Percentiles rank a stretch among this genome's conserved stretches.
Evolutionary conservation across 768 basidiomycete genomes (phyloP).

Genomic region (Trametes sanguinea): DNA sequence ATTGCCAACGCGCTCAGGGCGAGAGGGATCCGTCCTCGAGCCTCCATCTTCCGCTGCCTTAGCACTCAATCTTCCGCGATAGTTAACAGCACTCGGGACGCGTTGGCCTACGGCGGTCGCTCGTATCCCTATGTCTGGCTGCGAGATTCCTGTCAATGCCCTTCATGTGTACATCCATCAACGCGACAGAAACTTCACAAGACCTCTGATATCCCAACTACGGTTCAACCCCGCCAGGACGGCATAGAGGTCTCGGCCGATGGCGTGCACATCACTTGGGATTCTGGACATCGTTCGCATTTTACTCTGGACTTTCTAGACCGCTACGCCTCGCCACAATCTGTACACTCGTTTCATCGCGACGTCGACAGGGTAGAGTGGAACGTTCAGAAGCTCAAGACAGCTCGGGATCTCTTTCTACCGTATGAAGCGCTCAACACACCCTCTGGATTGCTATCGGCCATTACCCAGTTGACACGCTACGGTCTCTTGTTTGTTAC

Average conservation of each 20-base stretch:
- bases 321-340: constrained; percentile 43
- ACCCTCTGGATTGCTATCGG: constrained; percentile 49
- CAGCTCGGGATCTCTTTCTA: constrained; percentile 50
- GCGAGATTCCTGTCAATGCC: constrained; percentile 80
- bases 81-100: neutral
- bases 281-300: constrained; percentile 59
- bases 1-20: too few species aligned
- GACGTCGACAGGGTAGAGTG: constrained; percentile 46
- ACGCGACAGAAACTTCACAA: constrained; percentile 55
- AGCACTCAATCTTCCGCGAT: too few species aligned
- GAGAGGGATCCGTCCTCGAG: too few species aligned
- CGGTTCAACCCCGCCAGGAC: constrained; percentile 23
- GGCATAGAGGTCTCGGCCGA: constrained; percentile 45
- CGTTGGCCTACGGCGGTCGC: constrained; percentile 23
- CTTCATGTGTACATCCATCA: constrained; percentile 49
- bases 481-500: constrained; percentile 76
- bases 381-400: constrained; percentile 43
- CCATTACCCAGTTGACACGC: constrained; percentile 67
- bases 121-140: constrained; percentile 66
- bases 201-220: constrained; percentile 54
- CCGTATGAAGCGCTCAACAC: constrained; percentile 53
- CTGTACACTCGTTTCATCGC: constrained; percentile 46
- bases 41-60: too few species aligned
- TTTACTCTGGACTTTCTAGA: constrained; percentile 52
- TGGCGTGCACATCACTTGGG: constrained; percentile 57